phyloP scores from a whole-genome alignment of 1,284 basidiomycete genomes.

The Puccinia coronata region DNA sequence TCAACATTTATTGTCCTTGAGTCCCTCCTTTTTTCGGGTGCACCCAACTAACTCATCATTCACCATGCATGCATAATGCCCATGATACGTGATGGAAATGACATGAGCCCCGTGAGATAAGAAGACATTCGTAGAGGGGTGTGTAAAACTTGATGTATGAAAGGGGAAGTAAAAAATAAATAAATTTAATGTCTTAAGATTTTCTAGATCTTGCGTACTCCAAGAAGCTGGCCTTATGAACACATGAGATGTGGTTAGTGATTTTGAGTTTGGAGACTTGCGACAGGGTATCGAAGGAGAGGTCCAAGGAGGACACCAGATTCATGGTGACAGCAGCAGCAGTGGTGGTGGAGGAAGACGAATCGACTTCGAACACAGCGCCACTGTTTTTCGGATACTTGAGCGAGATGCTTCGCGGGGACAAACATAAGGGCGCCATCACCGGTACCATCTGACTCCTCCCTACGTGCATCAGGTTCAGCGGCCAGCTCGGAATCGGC shows the following conservation, averaged over 20 bases:
- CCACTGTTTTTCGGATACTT: constrained; percentile 29
- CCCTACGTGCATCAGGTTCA: constrained; percentile 10
- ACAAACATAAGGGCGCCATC: neutral
- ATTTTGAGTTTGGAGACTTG: constrained; percentile 32
- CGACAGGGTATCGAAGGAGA: neutral
- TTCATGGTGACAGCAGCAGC: neutral
- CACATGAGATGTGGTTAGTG: constrained; percentile 15
- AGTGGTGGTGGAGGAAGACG: neutral
- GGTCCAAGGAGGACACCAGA: neutral
- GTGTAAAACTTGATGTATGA: too few relatives aligned
- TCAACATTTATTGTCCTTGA: too few relatives aligned
- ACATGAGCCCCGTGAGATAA: too few relatives aligned
- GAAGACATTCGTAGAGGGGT: too few relatives aligned
- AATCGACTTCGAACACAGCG: neutral
- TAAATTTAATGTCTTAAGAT: too few relatives aligned
- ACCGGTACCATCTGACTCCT: constrained; percentile 16
- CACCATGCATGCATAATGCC: too few relatives aligned
- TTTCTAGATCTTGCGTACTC: constrained; percentile 30
- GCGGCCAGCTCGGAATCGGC: constrained; percentile 29
- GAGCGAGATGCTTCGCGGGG: constrained; percentile 21
- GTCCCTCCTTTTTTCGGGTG: too few relatives aligned
- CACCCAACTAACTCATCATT: too few relatives aligned
- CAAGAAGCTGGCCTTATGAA: constrained; percentile 22
- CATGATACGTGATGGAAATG: too few relatives aligned
- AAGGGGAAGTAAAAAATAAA: too few relatives aligned